Percentiles rank a stretch among this genome's conserved stretches.
These are phyloP conservation scores for Sinapis alba DNA, from an alignment of 441 rosid species.

Conservation along the genomic window DNA sequence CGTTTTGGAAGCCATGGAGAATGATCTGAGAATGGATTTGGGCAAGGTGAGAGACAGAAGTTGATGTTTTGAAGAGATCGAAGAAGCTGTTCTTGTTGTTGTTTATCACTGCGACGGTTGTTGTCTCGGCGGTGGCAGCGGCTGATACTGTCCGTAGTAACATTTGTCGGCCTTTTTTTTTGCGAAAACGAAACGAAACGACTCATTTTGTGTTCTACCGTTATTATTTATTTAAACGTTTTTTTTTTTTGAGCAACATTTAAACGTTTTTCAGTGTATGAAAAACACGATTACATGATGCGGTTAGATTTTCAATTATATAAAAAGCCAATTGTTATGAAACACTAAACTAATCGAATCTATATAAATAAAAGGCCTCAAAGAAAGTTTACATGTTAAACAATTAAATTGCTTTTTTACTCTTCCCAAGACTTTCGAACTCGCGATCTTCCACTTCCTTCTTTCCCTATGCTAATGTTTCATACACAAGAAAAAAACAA, in stretches of 20 bases:
- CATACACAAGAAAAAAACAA: neutral
- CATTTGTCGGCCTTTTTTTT: conserved; percentile 12
- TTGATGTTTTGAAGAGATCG: conserved; percentile 52
- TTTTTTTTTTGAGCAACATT: too few species aligned
- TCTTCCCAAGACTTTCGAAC: conserved; percentile 12
- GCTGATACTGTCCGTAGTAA: conserved; percentile 32
- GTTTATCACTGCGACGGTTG: conserved; percentile 17
- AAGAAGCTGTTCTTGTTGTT: conserved; percentile 49
- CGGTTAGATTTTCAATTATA: too few species aligned
- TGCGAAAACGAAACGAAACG: neutral
- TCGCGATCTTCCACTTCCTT: conserved; percentile 12
- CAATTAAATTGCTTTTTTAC: neutral
- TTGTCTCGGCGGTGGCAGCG: conserved; percentile 34
- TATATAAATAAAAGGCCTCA: neutral
- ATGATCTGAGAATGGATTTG: conserved; percentile 71
- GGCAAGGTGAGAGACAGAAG: conserved; percentile 53
- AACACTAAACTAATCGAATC: conserved; percentile 6
- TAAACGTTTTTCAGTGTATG: neutral
- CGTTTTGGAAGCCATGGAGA: conserved; percentile 49
- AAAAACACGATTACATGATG: too few species aligned
- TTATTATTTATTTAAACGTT: neutral
- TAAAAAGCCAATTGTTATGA: too few species aligned
- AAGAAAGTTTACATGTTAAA: conserved; percentile 7
- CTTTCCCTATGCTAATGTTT: conserved; percentile 32
- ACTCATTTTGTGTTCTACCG: neutral